Evolutionary conservation across 345 rosid genomes (phyloP), one percentile per base, ranked within the genome.

Genomic region (Cardamine resedifolia): DNA sequence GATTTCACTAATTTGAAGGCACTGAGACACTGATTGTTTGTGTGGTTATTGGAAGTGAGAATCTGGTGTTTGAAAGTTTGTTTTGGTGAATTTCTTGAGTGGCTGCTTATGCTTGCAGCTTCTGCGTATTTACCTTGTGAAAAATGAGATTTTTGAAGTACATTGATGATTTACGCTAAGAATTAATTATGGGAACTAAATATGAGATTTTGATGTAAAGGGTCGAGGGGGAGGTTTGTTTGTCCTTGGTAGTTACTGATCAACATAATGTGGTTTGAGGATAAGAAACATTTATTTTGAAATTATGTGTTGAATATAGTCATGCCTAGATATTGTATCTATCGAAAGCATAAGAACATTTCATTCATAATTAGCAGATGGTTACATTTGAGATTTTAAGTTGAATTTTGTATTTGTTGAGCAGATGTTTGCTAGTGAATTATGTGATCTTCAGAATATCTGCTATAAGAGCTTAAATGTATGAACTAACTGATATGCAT

Each of bases 11-110:
- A 11, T 39, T 10, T 63, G 28, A 56, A 44, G 18, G 15, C 27
- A 41, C 2, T 20, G 27, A 20, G 51, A 50, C 52, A 39, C 43
- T 52, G 7, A 30, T 71, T 19, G 3, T 50, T 59, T 47, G 48
- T 58, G 49, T 58, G 28, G 55, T 53, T 52, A 14, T 38, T 8
- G 63, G 16, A 52, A 51, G 14, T 39, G 55, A 41, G 55, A 20
- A 28, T 62, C 26, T 61, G 41, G 23, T 71, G 75, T 70, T 6
- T 57, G 34, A 30, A 43, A 68, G 31, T 51, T 59, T 49, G 11
- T 1, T 50, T 9, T 59, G 43, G 44, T 0, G 18, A 64, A 31
- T 19, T 36, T 64, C 20, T 63, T 47, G 38, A 44, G 67, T n/a
- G 11, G 0, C 21, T 14, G 64, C 27, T 64, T 45, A 27, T 64